Conservation (phyloP, 371 early-diverging fungal species). For the Mucor circinelloides region DNA sequence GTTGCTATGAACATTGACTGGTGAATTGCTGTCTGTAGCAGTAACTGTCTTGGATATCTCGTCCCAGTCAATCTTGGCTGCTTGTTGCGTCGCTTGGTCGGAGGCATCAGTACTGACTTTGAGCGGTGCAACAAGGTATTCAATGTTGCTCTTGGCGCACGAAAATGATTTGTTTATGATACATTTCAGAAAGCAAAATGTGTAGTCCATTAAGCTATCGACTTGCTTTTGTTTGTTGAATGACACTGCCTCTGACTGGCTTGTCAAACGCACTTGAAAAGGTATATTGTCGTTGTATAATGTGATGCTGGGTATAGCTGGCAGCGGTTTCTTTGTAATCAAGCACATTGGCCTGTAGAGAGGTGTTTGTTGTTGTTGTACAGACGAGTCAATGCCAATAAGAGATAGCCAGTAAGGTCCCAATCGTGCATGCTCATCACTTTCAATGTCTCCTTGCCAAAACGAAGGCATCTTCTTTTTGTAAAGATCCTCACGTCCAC, state of each 20-base stretch:
- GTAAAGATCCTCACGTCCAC: constrained; percentile 30
- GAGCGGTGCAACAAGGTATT: constrained; percentile 54
- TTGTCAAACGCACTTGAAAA: neutral
- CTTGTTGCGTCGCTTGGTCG: constrained; percentile 1
- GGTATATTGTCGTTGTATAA: neutral
- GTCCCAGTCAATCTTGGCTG: constrained; percentile 60
- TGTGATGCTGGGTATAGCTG: neutral
- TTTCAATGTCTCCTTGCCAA: constrained; percentile 20
- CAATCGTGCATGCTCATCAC: neutral
- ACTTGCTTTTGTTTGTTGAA: neutral
- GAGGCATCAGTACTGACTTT: neutral
- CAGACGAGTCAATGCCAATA: neutral
- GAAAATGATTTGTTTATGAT: constrained; percentile 40
- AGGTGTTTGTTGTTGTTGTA: neutral
- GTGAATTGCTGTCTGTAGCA: constrained; percentile 6
- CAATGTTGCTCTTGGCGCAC: constrained; percentile 48
- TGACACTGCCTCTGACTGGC: neutral
- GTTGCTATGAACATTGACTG: neutral
- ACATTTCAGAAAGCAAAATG: neutral
- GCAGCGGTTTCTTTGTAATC: constrained; percentile 11
- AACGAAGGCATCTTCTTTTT: constrained; percentile 34
- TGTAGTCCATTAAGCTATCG: neutral
- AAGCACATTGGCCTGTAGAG: neutral
- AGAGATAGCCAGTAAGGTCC: constrained; percentile 7
- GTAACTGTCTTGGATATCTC: constrained; percentile 33